Conservation (phyloP, 2,329 filamentous ascomycete genomes). For the Ceratocystis papillata region DNA sequence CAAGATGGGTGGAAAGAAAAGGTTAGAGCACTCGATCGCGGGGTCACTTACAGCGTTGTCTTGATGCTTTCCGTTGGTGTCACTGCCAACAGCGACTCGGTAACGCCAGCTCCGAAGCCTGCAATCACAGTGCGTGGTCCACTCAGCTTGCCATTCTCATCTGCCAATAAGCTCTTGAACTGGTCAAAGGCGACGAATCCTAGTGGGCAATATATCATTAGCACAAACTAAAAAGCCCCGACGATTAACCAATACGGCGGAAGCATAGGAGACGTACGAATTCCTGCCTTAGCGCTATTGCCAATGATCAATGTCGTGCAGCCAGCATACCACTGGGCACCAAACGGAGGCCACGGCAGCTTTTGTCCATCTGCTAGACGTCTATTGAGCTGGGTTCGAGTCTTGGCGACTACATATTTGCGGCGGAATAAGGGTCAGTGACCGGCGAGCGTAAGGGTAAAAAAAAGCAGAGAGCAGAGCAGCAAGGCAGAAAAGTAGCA, state of each 20-base stretch:
- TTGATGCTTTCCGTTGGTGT: constrained; percentile 98
- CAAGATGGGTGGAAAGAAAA: not conserved
- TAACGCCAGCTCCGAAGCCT: constrained; percentile 88
- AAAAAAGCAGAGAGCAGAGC: no score
- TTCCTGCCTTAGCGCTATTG: constrained; percentile 91
- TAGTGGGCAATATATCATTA: constrained; percentile 29
- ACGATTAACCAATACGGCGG: no score
- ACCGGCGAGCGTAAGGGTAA: no score
- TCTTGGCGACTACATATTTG: constrained; percentile 65
- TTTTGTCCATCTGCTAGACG: constrained; percentile 71
- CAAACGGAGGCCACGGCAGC: constrained; percentile 89
- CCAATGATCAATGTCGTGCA: constrained; percentile 95
- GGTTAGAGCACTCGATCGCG: not conserved
- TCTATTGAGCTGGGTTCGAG: constrained; percentile 82
- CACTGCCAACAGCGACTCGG: constrained; percentile 83
- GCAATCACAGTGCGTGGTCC: constrained; percentile 85
- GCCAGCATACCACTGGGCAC: constrained; percentile 90
- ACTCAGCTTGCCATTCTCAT: constrained; percentile 76
- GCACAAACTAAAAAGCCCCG: not conserved
- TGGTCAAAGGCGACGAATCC: constrained; percentile 93
- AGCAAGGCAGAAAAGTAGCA: constrained; percentile 14
- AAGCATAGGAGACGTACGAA: constrained; percentile 45
- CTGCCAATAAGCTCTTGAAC: constrained; percentile 73
- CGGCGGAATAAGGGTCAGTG: no score
- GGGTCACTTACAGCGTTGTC: constrained; percentile 62